phyloP scores from a whole-genome alignment of 139 green algal species.

The Volvox africanus region DNA sequence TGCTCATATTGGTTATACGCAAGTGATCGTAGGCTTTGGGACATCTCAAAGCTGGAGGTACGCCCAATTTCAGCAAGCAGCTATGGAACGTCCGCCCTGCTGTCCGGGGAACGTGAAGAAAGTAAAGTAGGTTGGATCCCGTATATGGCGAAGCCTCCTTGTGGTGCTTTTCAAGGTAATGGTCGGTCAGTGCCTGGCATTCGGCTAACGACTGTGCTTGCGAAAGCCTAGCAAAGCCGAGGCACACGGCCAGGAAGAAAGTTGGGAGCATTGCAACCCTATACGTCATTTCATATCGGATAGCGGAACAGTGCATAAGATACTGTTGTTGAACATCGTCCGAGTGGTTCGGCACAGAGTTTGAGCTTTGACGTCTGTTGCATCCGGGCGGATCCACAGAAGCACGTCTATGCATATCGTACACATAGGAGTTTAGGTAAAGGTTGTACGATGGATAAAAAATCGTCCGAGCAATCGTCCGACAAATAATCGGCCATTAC shows the following conservation, averaged over 20 bases:
- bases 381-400: too few relatives aligned
- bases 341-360: too few relatives aligned
- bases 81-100: slow-evolving; percentile 89
- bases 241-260: neutral
- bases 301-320: neutral
- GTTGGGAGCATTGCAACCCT: neutral
- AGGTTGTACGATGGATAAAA: too few relatives aligned
- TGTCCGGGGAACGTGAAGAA: slow-evolving; percentile 95
- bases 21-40: slow-evolving; percentile 90
- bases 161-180: slow-evolving; percentile 61
- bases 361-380: too few relatives aligned
- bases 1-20: slow-evolving; percentile 69
- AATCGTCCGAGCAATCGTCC: too few relatives aligned
- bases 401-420: too few relatives aligned
- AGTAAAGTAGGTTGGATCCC: slow-evolving; percentile 85
- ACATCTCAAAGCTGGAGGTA: slow-evolving; percentile 70
- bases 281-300: neutral
- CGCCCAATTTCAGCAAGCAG: slow-evolving; percentile 86
- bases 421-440: too few relatives aligned
- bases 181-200: slow-evolving; percentile 51
- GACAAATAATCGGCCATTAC: too few relatives aligned
- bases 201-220: neutral
- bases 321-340: too few relatives aligned
- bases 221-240: neutral
- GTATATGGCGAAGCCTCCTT: slow-evolving; percentile 63